phyloP scores from a whole-genome alignment of 345 rosid genomes.

The Salix koriyanagi region DNA sequence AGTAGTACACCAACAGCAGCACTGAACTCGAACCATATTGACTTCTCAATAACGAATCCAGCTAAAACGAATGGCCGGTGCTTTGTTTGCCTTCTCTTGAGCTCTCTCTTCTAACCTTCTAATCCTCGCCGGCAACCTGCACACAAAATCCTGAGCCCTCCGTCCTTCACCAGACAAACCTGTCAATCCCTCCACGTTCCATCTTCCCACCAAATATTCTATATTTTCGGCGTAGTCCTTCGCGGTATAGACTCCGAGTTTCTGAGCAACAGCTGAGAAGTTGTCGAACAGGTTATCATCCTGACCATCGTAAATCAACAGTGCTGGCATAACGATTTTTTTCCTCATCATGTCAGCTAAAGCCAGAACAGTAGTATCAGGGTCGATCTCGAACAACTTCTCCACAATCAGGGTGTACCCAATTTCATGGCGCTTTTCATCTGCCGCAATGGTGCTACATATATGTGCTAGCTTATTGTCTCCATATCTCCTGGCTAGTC shows the following conservation, averaged over 20 bases:
- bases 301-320: conserved; percentile 33
- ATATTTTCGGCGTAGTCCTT: conserved; percentile 29
- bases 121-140: conserved; percentile 24
- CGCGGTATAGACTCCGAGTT: conserved; percentile 29
- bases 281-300: conserved; percentile 30
- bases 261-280: conserved; percentile 25
- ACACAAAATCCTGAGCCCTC: conserved; percentile 31
- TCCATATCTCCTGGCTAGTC: conserved; percentile 33
- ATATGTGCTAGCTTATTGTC: conserved; percentile 33
- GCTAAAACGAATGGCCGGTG: conserved; percentile 17
- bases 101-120: conserved; percentile 32
- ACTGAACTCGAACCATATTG: not conserved
- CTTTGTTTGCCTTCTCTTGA: conserved; percentile 18
- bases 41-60: conserved; percentile 20
- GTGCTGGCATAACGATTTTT: conserved; percentile 32
- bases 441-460: conserved; percentile 31
- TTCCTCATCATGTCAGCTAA: conserved; percentile 43
- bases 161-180: conserved; percentile 30
- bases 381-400: conserved; percentile 40
- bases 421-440: conserved; percentile 38
- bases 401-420: conserved; percentile 28
- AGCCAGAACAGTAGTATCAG: conserved; percentile 20
- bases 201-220: conserved; percentile 28
- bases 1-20: not conserved
- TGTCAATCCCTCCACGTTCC: conserved; percentile 24